A percentile compares a stretch with the other conserved stretches of the same genome.
These are phyloP conservation scores for Candida anglica DNA, from an alignment of 805 yeast species.

Conservation along the genomic window DNA sequence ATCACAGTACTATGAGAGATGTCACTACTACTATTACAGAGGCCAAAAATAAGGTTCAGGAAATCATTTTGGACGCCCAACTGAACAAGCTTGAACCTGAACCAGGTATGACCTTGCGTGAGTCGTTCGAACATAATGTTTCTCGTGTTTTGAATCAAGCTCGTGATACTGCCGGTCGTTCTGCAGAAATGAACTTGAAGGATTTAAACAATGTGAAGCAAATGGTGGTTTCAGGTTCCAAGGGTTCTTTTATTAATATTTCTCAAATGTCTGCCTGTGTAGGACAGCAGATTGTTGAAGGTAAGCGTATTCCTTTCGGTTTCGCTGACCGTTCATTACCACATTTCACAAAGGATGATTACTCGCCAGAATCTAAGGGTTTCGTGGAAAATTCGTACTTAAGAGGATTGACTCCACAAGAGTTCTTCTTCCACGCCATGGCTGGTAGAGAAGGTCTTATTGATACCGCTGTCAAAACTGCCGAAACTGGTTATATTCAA, in stretches of 20 bases:
- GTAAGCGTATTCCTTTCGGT: slow-evolving; percentile 98
- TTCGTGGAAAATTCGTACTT: slow-evolving; percentile 95
- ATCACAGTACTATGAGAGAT: slow-evolving; percentile 89
- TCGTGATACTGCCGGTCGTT: slow-evolving; percentile 98
- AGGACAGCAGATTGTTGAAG: slow-evolving; percentile 99
- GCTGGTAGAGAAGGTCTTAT: slow-evolving; percentile 99
- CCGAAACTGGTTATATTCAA: slow-evolving; percentile 97
- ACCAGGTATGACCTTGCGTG: slow-evolving; percentile 99
- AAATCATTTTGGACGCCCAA: slow-evolving; percentile 89
- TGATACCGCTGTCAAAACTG: slow-evolving; percentile 99
- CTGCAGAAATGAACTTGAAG: slow-evolving; percentile 94
- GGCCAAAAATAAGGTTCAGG: slow-evolving; percentile 93
- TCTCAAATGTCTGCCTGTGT: slow-evolving; percentile 99
- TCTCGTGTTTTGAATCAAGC: slow-evolving; percentile 94
- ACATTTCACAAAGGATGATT: slow-evolving; percentile 97
- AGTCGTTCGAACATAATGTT: slow-evolving; percentile 96
- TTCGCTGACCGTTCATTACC: slow-evolving; percentile 95
- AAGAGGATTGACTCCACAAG: slow-evolving; percentile 98
- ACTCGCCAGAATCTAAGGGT: slow-evolving; percentile 97
- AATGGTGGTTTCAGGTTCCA: slow-evolving; percentile 99
- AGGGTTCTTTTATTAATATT: slow-evolving; percentile 97
- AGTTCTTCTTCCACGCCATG: slow-evolving; percentile 98
- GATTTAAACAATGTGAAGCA: slow-evolving; percentile 95
- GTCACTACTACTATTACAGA: slow-evolving; percentile 90
- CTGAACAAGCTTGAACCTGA: slow-evolving; percentile 84